A percentile compares a stretch with the other conserved stretches of the same genome.
phyloP scores from a whole-genome alignment of 225 moss, liverwort and hornwort genomes.

The Marchantia polymorpha region DNA sequence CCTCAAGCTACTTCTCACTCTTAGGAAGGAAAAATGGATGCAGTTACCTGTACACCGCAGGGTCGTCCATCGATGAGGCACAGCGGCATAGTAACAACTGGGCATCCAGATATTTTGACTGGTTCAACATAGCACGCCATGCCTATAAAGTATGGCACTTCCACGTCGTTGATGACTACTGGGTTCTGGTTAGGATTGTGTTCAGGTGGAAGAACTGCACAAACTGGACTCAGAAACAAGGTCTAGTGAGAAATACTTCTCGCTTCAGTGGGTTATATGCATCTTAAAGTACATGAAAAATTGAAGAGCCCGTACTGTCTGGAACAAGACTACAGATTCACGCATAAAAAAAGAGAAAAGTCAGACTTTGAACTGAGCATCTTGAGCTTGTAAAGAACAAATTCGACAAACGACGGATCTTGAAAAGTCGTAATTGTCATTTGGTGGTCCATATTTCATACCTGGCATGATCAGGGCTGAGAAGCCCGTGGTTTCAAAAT shows the following conservation, averaged over 20 bases:
- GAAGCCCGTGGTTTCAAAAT: conserved; percentile 45
- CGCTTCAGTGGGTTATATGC: background rate
- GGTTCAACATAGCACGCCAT: conserved; percentile 64
- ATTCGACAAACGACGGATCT: background rate
- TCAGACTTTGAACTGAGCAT: no score
- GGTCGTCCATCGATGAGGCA: conserved; percentile 59
- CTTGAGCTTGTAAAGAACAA: no score
- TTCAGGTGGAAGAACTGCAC: conserved; percentile 67
- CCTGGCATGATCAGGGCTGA: conserved; percentile 65
- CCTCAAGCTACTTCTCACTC: background rate
- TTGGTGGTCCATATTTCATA: conserved; percentile 7
- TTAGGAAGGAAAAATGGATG: background rate
- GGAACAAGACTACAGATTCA: no score
- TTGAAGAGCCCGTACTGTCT: background rate
- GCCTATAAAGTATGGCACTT: conserved; percentile 55
- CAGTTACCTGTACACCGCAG: conserved; percentile 65
- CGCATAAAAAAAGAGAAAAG: no score
- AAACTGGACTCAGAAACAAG: conserved; percentile 44
- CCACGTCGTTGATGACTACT: conserved; percentile 47
- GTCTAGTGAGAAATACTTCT: background rate
- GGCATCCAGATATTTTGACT: conserved; percentile 70
- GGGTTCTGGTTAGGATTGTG: conserved; percentile 59
- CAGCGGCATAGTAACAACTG: conserved; percentile 68
- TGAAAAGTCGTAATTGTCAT: background rate
- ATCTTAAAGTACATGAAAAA: background rate